A percentile compares a stretch with the other conserved stretches of the same genome.
Conservation (phyloP, 352 stramenopile species). For the Globisporangium emineosum region DNA sequence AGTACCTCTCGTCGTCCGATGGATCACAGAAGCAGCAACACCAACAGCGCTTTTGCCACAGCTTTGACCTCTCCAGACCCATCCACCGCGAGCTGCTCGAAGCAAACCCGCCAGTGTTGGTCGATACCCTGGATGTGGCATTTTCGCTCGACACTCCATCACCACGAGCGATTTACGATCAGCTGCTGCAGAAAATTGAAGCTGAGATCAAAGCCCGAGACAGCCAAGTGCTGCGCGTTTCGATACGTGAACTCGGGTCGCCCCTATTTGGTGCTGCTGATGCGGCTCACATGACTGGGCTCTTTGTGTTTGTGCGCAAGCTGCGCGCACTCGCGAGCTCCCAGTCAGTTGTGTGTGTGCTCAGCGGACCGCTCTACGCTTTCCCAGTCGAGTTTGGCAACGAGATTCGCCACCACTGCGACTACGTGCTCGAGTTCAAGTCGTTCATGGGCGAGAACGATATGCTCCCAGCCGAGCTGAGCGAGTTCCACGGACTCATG, state of each 20-base stretch:
- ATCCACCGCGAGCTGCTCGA: conserved; percentile 53
- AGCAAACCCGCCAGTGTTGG: conserved; percentile 32
- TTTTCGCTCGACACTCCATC: neutral
- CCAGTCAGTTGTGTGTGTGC: conserved; percentile 25
- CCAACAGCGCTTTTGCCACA: conserved; percentile 59
- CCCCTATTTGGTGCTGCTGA: conserved; percentile 31
- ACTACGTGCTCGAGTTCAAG: conserved; percentile 58
- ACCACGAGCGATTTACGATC: conserved; percentile 24
- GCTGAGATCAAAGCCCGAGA: conserved; percentile 12
- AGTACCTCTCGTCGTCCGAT: conserved; percentile 34
- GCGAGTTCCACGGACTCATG: conserved; percentile 58
- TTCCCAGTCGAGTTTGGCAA: conserved; percentile 32
- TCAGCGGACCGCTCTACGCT: conserved; percentile 25
- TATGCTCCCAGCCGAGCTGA: conserved; percentile 51
- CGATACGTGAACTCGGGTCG: conserved; percentile 41
- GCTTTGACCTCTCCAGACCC: conserved; percentile 59
- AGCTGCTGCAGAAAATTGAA: conserved; percentile 26
- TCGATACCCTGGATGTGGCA: conserved; percentile 21
- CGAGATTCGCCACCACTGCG: conserved; percentile 48
- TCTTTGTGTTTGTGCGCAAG: conserved; percentile 35
- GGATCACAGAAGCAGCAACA: conserved; percentile 4
- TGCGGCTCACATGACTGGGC: conserved; percentile 35
- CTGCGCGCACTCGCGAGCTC: conserved; percentile 27
- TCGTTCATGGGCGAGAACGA: conserved; percentile 58
- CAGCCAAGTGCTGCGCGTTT: conserved; percentile 40